These are phyloP conservation scores for Fraxinus latifolia DNA, from an alignment of 305 asterid genomes.

Conservation along the genomic window DNA sequence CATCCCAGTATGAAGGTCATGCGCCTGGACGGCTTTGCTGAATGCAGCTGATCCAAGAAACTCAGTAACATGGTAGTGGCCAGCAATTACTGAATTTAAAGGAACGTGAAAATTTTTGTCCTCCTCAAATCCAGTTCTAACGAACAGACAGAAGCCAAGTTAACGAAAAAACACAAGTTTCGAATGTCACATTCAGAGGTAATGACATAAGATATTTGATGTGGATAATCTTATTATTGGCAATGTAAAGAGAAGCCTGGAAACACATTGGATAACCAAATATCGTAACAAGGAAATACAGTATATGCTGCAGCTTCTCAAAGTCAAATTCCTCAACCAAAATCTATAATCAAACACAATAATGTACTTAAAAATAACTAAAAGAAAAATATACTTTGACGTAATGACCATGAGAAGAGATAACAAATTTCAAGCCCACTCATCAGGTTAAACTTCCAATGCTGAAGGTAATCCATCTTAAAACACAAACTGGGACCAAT, in stretches of 20 bases:
- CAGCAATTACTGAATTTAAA: conserved; percentile 86
- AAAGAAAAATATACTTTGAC: neutral
- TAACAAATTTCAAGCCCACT: neutral
- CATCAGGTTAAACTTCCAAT: neutral
- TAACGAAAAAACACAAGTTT: neutral
- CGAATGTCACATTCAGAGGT: conserved; percentile 2
- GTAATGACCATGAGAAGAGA: neutral
- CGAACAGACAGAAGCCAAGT: conserved; percentile 31
- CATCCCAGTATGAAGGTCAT: conserved; percentile 97
- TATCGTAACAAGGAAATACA: neutral
- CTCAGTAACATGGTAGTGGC: conserved; percentile 97
- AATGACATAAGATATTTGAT: neutral
- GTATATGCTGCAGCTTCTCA: neutral
- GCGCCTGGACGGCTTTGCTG: conserved; percentile 99
- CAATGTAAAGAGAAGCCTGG: neutral
- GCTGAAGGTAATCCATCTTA: neutral
- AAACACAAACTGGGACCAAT: neutral
- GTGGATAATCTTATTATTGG: neutral
- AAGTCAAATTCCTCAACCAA: neutral
- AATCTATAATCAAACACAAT: neutral
- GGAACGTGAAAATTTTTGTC: conserved; percentile 91
- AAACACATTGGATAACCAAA: neutral
- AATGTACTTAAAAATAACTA: neutral
- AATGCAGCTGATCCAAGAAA: conserved; percentile 99
- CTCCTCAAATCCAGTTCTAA: conserved; percentile 97